phyloP scores from a whole-genome alignment of 768 basidiomycete species.

The Gyrodon lividus region DNA sequence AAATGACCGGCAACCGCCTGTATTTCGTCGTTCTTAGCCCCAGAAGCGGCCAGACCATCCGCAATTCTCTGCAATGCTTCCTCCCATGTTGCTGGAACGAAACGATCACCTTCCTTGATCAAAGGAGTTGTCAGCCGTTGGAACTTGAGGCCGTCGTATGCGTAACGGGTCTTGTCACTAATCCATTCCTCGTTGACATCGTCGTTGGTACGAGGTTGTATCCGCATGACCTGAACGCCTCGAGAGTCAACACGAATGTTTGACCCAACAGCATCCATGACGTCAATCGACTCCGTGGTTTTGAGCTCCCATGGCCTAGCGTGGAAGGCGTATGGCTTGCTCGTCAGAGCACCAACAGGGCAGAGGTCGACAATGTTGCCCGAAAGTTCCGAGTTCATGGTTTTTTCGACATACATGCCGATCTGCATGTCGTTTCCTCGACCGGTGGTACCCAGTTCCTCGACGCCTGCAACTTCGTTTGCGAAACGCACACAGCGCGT shows the following conservation, averaged over 20 bases:
- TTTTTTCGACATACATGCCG: conserved; percentile 97
- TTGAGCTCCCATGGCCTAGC: conserved; percentile 98
- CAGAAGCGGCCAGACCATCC: conserved; percentile 74
- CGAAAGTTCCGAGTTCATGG: conserved; percentile 94
- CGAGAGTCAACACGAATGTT: conserved; percentile 97
- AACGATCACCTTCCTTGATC: conserved; percentile 88
- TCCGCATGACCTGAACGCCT: conserved; percentile 94
- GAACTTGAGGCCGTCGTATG: conserved; percentile 93
- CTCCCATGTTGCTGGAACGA: conserved; percentile 89
- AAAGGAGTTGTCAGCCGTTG: conserved; percentile 93
- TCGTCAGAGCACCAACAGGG: conserved; percentile 96
- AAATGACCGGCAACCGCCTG: conserved; percentile 91
- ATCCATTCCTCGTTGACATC: conserved; percentile 99
- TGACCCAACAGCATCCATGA: conserved; percentile 91
- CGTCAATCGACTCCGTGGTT: conserved; percentile 95
- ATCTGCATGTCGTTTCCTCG: conserved; percentile 99
- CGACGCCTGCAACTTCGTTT: conserved; percentile 98
- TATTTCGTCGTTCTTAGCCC: conserved; percentile 89
- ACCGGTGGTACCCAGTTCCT: conserved; percentile 95
- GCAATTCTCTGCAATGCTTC: conserved; percentile 77
- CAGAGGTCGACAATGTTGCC: conserved; percentile 98
- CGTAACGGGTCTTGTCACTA: conserved; percentile 96
- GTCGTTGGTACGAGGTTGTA: conserved; percentile 95
- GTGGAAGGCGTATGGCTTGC: conserved; percentile 98
- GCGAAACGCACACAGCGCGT: conserved; percentile 99